Percentiles rank a stretch among this genome's conserved stretches.
Conservation (phyloP, 1,284 basidiomycete genomes). For the Melampsora abietis-canadensis region DNA sequence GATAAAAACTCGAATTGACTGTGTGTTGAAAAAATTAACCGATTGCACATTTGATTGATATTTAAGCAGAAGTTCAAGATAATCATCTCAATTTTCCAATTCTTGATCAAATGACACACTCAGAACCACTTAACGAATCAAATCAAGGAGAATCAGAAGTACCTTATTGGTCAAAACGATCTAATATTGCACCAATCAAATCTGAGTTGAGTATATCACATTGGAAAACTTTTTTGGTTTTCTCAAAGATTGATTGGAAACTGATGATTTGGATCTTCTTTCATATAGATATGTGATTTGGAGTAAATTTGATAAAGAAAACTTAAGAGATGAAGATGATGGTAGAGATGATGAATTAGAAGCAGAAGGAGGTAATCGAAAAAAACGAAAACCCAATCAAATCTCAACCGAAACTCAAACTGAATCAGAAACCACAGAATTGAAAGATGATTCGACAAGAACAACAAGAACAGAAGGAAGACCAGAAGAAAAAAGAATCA, state of each 20-base stretch:
- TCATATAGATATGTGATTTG: conserved; percentile 61
- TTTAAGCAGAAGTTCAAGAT: too few species aligned
- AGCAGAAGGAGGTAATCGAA: background rate
- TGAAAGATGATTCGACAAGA: too few species aligned
- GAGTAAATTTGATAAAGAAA: conserved; percentile 62
- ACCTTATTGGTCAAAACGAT: conserved; percentile 53
- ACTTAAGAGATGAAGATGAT: background rate
- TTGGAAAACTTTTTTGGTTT: background rate
- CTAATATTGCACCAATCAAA: conserved; percentile 64
- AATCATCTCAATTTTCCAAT: too few species aligned
- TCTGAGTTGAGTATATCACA: conserved; percentile 59
- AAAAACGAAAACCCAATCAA: conserved; percentile 43
- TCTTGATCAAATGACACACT: too few species aligned
- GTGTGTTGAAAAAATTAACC: too few species aligned
- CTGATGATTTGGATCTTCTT: conserved; percentile 10
- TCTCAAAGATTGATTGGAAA: background rate
- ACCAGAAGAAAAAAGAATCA: background rate
- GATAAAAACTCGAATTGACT: too few species aligned
- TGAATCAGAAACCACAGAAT: too few species aligned
- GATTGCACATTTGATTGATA: too few species aligned
- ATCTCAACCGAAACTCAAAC: background rate
- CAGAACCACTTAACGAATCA: too few species aligned
- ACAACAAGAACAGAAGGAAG: background rate
- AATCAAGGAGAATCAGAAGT: background rate
- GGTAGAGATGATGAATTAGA: background rate